These are phyloP conservation scores for Candida sp. DNA, from an alignment of 1,139 yeast genomes.

Conservation along the genomic window DNA sequence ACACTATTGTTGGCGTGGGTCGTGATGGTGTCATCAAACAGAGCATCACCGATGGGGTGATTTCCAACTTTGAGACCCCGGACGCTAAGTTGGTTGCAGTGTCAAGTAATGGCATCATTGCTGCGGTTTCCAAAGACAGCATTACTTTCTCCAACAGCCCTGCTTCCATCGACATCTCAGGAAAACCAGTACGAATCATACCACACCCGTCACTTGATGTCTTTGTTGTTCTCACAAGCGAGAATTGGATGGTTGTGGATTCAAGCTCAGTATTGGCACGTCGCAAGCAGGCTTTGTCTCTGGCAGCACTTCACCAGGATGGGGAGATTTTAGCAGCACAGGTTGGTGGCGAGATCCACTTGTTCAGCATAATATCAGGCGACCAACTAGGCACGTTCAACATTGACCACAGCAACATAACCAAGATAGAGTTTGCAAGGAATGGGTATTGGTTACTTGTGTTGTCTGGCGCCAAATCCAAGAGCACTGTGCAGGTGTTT, in stretches of 20 bases:
- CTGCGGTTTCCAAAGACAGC: neutral
- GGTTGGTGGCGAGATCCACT: conserved; percentile 17
- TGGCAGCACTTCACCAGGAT: conserved; percentile 62
- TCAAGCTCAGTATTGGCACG: conserved; percentile 3
- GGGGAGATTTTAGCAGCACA: conserved; percentile 65
- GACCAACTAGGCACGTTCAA: conserved; percentile 42
- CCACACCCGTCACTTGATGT: conserved; percentile 14
- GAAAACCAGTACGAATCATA: conserved; percentile 4
- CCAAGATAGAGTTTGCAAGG: conserved; percentile 55
- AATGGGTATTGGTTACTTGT: conserved; percentile 74
- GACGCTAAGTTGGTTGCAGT: neutral
- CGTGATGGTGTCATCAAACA: conserved; percentile 1
- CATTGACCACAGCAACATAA: conserved; percentile 11
- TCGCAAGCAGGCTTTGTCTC: neutral
- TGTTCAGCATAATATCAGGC: conserved; percentile 23
- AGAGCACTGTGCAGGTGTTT: conserved; percentile 43
- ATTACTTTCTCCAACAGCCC: conserved; percentile 8
- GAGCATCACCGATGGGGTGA: neutral
- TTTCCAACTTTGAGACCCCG: neutral
- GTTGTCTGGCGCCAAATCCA: conserved; percentile 18
- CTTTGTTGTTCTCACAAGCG: conserved; percentile 7
- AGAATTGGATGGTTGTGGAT: conserved; percentile 8
- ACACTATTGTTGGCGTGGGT: neutral
- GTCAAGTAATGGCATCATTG: conserved; percentile 8
- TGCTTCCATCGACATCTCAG: conserved; percentile 6